Conservation (phyloP, 257 asterid genomes). For the Penstemon newberryi region DNA sequence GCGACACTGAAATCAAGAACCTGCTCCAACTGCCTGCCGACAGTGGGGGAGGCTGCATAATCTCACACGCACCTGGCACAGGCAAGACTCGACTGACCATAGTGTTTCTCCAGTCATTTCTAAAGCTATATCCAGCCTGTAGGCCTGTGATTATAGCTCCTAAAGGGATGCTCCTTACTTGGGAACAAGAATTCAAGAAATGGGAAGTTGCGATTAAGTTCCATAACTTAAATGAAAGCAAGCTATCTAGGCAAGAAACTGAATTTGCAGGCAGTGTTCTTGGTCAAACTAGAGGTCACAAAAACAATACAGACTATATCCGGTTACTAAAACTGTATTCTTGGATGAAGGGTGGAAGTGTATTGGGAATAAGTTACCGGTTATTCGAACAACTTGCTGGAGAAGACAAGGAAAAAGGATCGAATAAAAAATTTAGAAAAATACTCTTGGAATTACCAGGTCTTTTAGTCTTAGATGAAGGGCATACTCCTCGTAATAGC, state of each 20-base stretch:
- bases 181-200: constrained; percentile 65
- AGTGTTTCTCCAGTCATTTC: constrained; percentile 59
- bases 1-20: constrained; percentile 49
- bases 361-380: constrained; percentile 55
- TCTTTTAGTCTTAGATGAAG: constrained; percentile 72
- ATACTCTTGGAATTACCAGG: constrained; percentile 60
- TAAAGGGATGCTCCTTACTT: constrained; percentile 61
- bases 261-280: constrained; percentile 14
- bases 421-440: constrained; percentile 32
- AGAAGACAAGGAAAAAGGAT: constrained; percentile 17
- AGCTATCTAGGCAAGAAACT: constrained; percentile 38
- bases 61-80: constrained; percentile 90
- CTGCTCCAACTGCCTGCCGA: constrained; percentile 28
- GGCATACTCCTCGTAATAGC: constrained; percentile 75
- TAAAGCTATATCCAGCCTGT: constrained; percentile 55
- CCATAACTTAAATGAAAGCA: constrained; percentile 57
- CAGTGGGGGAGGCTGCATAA: constrained; percentile 70
- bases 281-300: background rate
- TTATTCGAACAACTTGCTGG: constrained; percentile 57
- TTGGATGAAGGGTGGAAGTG: constrained; percentile 56
- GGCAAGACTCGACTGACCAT: constrained; percentile 74
- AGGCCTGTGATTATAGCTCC: constrained; percentile 78
- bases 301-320: constrained; percentile 3
- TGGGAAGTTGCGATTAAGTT: constrained; percentile 53
- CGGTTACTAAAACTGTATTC: constrained; percentile 50